Base-by-base conservation (phyloP, 2,329 filamentous ascomycete species). In the Ceratocystis colombiana region DNA sequence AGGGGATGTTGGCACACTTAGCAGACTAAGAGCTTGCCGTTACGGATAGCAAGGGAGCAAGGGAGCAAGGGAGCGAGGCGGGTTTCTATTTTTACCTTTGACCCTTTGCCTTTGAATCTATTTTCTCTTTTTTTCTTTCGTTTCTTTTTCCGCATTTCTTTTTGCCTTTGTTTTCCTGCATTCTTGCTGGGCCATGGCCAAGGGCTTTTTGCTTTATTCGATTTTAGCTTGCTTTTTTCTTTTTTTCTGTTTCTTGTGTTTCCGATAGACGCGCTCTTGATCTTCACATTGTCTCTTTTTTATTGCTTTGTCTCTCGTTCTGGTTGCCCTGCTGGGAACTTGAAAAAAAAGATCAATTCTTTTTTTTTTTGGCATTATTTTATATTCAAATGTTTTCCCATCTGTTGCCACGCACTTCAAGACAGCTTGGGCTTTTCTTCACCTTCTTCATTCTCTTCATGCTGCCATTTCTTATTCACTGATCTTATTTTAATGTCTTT, bases 401-500 rank as follows among this genome's bases (percentile, higher is more conserved):
- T 20, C 17, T 8, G 10, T 20, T 50, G 37, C 37, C 10, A 41
- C 46, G 6, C 46, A n/a, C 17, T 12, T 22, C 17, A 22, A 20
- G n/a, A 50, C 46, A 50, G n/a, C 46, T 50, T 50, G n/a, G 2
- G 1, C 10, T 30, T 57, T 17, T 8, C 6, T 57, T 50, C 1
- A 10, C 22, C 15, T 62, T 17, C 22, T 15, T 37, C 4, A 4
- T 55, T 30, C 33, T 53, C 22, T 30, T 50, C 53, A 50, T 45
- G 25, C 17, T 17, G 17, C 7, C 28, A 33, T n/a, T 59, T 62
- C 2, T 17, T 20, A n/a, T 57, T 20, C 53, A 41, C 30, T 28
- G 50, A 45, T 48, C 48, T 64, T 57, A 20, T 33, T 65, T 65
- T 61, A 12, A 10, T 55, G 10, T 55, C 53, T 66, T 53, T 62